Conservation (phyloP, 176 grass and related monocot species). For the Canna indica region DNA sequence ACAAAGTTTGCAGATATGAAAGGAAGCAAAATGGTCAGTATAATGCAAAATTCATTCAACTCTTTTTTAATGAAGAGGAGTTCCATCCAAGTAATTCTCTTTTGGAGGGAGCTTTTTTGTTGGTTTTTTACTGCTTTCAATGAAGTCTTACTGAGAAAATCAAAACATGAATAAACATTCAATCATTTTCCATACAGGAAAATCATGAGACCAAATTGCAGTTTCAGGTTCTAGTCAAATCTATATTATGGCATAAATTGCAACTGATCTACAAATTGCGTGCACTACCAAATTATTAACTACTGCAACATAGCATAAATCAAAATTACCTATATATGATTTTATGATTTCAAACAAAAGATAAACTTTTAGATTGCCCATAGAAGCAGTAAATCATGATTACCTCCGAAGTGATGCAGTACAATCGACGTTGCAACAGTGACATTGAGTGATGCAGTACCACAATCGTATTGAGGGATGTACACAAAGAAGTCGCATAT, state of each 20-base stretch:
- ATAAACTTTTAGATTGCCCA: not conserved
- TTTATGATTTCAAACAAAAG: no score
- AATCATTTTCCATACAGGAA: not conserved
- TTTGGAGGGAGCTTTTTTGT: no score
- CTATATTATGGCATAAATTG: not conserved
- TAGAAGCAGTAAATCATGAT: slow-evolving; percentile 6
- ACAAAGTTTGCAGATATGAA: no score
- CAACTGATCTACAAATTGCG: not conserved
- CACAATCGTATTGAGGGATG: slow-evolving; percentile 77
- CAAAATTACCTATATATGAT: no score
- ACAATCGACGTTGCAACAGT: slow-evolving; percentile 85
- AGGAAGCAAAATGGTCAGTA: not conserved
- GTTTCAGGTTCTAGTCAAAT: not conserved
- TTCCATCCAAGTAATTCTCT: no score
- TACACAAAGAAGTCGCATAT: slow-evolving; percentile 92
- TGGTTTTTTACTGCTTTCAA: no score
- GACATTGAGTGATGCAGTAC: slow-evolving; percentile 95
- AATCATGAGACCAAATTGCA: not conserved
- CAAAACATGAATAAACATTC: not conserved
- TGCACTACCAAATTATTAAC: no score
- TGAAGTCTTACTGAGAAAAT: not conserved
- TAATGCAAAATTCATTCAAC: no score
- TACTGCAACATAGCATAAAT: no score
- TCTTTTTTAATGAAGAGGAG: no score
- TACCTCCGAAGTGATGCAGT: slow-evolving; percentile 79